Evolutionary conservation across 23 red algal genomes (phyloP), one percentile per base, ranked within the genome.

Genomic region (Agarophyton chilense): DNA sequence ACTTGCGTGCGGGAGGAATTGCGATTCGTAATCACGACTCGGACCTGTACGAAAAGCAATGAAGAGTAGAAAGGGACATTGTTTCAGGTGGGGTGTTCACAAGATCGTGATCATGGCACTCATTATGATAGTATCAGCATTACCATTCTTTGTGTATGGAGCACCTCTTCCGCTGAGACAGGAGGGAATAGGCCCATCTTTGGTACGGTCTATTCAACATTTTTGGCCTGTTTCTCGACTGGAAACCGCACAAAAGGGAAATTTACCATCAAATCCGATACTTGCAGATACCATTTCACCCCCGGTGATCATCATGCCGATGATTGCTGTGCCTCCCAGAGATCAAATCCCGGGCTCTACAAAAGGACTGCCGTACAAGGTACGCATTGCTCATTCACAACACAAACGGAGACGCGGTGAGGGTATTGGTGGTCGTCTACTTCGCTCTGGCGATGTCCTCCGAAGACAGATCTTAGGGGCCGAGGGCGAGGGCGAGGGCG

Each of bases 331-430:
- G 19, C 76, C 87, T 8, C 87, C 87, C 1, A 34, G 87, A 52
- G 74, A 81, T 38, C 49, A 50, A 34, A 61, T 81, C 17, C 73
- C 87, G 28, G 87, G 87, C 19, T 91, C 87, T 46, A 91, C 74
- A 52, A 91, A 91, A 56, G 87, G 87, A 68, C 28, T 91, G 33
- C 87, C 87, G 32, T 81, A 79, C 76, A 91, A 81, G 76, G 76
- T 91, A 9, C 87, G 87, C 29, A 81, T 91, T 52, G 42, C 78
- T 3, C 55, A 78, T 18, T 1, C 42, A 14, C 42, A 64, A 14
- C 42, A 64, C 24, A 67, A 49, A 52, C 45, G 87, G 60, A 35
- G 52, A 46, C 78, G 35, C 0, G 17, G 24, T 28, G 34, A 22
- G 11, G 19, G 13, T 2, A 18, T 51, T 58, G 12, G 60, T 41